Evolutionary conservation across 306 rosid genomes (phyloP).

Genomic region (Sophora flavescens): DNA sequence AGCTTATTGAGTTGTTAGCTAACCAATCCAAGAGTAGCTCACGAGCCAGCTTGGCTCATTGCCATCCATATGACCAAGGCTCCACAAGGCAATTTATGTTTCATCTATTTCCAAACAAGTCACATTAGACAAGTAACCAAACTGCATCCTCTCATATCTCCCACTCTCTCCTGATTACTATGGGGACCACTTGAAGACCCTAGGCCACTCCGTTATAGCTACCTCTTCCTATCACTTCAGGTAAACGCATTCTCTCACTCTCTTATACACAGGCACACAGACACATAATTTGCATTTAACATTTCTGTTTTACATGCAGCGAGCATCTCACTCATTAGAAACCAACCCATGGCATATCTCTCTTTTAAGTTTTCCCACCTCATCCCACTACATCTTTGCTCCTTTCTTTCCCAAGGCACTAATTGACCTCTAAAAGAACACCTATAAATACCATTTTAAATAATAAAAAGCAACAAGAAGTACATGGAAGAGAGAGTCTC

Average conservation of each 20-base stretch:
- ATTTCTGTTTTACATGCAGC: background rate
- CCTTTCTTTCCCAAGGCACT: constrained; percentile 12
- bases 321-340: constrained; percentile 21
- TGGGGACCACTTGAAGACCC: background rate
- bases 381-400: constrained; percentile 31
- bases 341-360: constrained; percentile 13
- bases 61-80: background rate
- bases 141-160: background rate
- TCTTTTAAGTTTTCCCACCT: constrained; percentile 9
- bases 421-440: constrained; percentile 14
- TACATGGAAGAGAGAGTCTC: constrained; percentile 14
- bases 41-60: no score
- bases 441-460: constrained; percentile 10
- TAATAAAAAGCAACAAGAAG: constrained; percentile 30
- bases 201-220: background rate
- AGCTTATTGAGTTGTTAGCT: no score
- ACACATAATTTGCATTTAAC: constrained; percentile 14
- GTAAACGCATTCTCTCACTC: background rate
- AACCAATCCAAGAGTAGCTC: no score
- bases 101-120: constrained; percentile 1
- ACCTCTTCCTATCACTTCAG: background rate
- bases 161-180: background rate
- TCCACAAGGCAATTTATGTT: constrained; percentile 1
- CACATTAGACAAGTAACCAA: background rate
- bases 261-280: background rate